Conservation (phyloP, 495 filamentous ascomycete genomes). For the Aspergillus ostianus region DNA sequence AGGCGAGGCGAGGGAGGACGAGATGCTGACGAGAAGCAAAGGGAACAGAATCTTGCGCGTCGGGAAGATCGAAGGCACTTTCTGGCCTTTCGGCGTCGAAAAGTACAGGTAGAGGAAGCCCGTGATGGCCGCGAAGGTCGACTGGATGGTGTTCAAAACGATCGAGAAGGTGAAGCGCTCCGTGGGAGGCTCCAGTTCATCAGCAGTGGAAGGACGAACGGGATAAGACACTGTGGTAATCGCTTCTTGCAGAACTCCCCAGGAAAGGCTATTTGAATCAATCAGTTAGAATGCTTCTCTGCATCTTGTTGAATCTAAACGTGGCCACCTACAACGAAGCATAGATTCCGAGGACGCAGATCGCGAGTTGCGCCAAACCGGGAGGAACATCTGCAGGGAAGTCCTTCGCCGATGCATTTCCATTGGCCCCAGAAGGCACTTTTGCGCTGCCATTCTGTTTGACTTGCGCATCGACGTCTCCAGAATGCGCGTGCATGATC, state of each 20-base stretch:
- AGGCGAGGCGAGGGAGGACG: slow-evolving; percentile 81
- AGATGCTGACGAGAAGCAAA: slow-evolving; percentile 82
- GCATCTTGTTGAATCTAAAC: not conserved
- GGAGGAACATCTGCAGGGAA: slow-evolving; percentile 35
- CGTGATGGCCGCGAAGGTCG: slow-evolving; percentile 76
- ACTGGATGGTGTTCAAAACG: slow-evolving; percentile 95
- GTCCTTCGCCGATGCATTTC: slow-evolving; percentile 30
- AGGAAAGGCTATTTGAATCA: slow-evolving; percentile 67
- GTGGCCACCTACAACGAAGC: slow-evolving; percentile 75
- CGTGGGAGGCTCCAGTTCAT: slow-evolving; percentile 51
- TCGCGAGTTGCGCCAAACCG: slow-evolving; percentile 67
- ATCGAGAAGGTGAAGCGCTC: slow-evolving; percentile 87
- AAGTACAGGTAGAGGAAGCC: slow-evolving; percentile 78
- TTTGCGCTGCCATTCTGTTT: slow-evolving; percentile 31
- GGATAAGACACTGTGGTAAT: slow-evolving; percentile 91
- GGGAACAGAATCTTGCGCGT: slow-evolving; percentile 67
- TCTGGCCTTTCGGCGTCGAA: slow-evolving; percentile 56
- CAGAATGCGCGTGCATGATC: slow-evolving; percentile 45
- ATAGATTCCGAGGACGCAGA: slow-evolving; percentile 93
- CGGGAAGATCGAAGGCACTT: slow-evolving; percentile 70
- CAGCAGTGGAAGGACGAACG: slow-evolving; percentile 34
- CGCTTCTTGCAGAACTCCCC: slow-evolving; percentile 95
- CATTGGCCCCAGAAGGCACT: slow-evolving; percentile 31
- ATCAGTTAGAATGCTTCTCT: not conserved
- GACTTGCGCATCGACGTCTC: slow-evolving; percentile 25